Base-by-base conservation (phyloP, 306 rosid species). In the Quillaja saponaria region DNA sequence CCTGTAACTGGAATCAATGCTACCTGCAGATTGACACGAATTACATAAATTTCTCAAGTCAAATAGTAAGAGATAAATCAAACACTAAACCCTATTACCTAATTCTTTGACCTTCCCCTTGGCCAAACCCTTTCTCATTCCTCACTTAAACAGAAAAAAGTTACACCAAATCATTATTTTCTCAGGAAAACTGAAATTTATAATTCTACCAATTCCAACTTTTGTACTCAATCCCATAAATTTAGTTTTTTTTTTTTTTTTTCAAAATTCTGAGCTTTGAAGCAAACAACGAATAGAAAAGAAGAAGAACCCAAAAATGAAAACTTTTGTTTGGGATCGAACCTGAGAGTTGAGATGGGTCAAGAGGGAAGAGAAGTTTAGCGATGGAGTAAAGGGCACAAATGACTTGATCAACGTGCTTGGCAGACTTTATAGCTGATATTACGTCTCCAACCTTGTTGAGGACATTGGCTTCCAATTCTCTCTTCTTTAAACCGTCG, bases 351-450 rank as follows among this genome's bases (percentile, higher is more conserved):
- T 75, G 80, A 45, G 90, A 82, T 13, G 90, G 21, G 40, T 88
- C 84, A 13, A 81, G 39, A 49, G 94, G 94, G 66, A 86, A 92
- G 68, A 88, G 87, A 71, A 77, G 81, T 13, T 76, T 3, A 18
- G 87, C 94, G 59, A 92, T 56, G 49, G 95, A 84, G 64, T 86
- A 85, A 79, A 92, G 88, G 0, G 90, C 76, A 53, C 71, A 75
- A 54, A 92, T 72, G 55, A 92, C 90, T 71, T 88, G 75, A 85
- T 92, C 95, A 34, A 85, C 87, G 34, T 81, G 81, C 57, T 86
- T 86, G 35, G 96, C 90, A 18, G 45, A 78, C 68, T 67, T 75
- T 3, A 82, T 49, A 34, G 66, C 50, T 13, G 87, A 80, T 28
- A 92, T 86, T 16, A 81, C 94, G 77, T 86, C 77, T 39, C 85